Evolutionary conservation across 2,329 filamentous ascomycete species (phyloP), one percentile per base, ranked within the genome.

Genomic region (Arthroderma sp.): DNA sequence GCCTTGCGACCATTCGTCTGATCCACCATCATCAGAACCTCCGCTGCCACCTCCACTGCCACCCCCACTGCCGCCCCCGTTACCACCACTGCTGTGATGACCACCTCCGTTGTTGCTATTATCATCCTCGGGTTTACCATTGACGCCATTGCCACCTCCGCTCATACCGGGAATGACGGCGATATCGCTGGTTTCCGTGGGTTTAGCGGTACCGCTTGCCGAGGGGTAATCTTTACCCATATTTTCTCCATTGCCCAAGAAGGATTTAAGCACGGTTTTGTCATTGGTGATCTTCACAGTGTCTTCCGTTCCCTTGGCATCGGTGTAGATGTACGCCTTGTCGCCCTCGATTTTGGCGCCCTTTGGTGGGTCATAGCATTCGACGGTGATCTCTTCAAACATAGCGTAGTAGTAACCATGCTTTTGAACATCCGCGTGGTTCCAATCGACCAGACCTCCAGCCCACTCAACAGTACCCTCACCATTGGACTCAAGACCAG

Each of bases 381-480:
- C 68, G 32, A 96, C 79, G n/a, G 70, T 74, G 48, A 98, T 77
- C 44, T 87, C 78, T 44, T 78, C 72, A 56, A 95, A 77, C 37
- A 76, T 77, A 44, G 87, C 83, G 61, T 83, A 95, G 72, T 91
- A 94, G 72, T 95, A 96, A 30, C 85, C 85, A 58, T 85, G 73
- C 43, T 75, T 74, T 67, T 85, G 70, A 72, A 96, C 89, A 64
- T 93, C 84, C 15, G 72, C 69, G 52, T 76, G 78, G 60, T 83
- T 70, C 89, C 91, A 98, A 71, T 94, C 75, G 51, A 98, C 89
- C 43, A 75, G 68, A 55, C 91, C 91, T 58, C 91, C 91, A 11
- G 89, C 85, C 91, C 91, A 98, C 44, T 80, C 73, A 52, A 94
- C 76, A 31, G 91, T 96, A 45, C 91, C 91, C 61, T 83, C 60